Conservation (phyloP, 2,329 filamentous ascomycete genomes). For the Corinectria fuckeliana region DNA sequence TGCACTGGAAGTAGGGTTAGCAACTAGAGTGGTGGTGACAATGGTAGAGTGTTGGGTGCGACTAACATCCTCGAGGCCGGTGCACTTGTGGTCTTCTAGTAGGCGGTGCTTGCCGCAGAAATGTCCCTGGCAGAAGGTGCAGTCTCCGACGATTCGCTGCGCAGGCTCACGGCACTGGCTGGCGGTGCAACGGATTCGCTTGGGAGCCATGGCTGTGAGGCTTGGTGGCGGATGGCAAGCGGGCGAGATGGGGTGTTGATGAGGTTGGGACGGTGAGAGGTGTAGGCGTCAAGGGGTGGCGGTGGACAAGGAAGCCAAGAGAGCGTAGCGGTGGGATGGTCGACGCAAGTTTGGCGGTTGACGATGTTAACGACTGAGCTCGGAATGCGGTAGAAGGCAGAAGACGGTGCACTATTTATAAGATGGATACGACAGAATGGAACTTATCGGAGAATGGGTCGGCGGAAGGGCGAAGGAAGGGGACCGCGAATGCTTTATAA, state of each 20-base stretch:
- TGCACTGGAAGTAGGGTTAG: constrained; percentile 65
- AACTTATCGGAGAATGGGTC: constrained; percentile 25
- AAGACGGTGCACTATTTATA: constrained; percentile 1
- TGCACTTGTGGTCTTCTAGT: constrained; percentile 93
- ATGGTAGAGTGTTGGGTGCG: background rate
- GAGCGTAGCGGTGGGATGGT: background rate
- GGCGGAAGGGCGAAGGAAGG: constrained; percentile 18
- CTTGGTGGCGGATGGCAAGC: background rate
- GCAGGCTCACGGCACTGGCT: constrained; percentile 88
- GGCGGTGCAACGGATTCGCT: constrained; percentile 85
- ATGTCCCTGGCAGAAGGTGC: constrained; percentile 90
- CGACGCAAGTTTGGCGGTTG: background rate
- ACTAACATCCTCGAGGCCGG: constrained; percentile 84
- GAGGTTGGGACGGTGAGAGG: constrained; percentile 17
- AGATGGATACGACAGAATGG: constrained; percentile 26
- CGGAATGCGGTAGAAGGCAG: constrained; percentile 20
- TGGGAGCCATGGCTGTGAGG: constrained; percentile 62
- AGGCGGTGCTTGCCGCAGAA: constrained; percentile 96
- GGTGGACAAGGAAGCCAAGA: no score
- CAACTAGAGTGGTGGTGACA: background rate
- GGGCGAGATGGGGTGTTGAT: constrained; percentile 11
- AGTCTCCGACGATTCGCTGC: constrained; percentile 95
- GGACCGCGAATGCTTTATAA: constrained; percentile 34
- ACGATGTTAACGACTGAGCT: constrained; percentile 25
- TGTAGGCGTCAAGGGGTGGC: background rate